These are phyloP conservation scores for Sporothrix schenckii DNA, from an alignment of 2,329 filamentous ascomycete species.

Conservation along the genomic window DNA sequence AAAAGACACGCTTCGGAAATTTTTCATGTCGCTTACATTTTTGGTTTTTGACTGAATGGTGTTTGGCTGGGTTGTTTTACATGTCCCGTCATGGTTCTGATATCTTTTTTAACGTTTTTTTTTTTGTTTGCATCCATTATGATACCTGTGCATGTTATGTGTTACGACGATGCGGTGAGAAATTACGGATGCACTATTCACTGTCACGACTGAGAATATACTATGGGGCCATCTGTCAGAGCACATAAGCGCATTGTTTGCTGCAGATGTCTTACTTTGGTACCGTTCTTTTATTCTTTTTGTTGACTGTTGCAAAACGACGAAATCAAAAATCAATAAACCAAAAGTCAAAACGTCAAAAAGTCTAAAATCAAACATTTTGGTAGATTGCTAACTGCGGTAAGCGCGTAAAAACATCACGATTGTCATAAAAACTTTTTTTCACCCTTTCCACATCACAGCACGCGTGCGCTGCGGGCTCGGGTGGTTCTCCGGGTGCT, in stretches of 20 bases:
- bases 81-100: conserved; percentile 12
- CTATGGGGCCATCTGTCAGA: no score
- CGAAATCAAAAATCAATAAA: no score
- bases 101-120: neutral
- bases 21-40: neutral
- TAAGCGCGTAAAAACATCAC: neutral
- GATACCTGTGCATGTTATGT: neutral
- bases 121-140: neutral
- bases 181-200: no score
- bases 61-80: conserved; percentile 19
- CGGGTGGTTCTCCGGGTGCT: conserved; percentile 21
- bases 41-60: conserved; percentile 13
- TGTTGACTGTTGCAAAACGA: no score
- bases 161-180: no score
- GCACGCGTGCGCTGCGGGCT: neutral
- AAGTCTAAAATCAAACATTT: no score
- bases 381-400: neutral
- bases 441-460: neutral
- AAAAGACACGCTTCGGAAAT: neutral
- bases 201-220: no score
- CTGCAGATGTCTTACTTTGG: no score
- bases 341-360: no score
- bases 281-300: no score
- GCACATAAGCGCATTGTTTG: no score
- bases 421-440: neutral